Percentiles rank a stretch among this genome's conserved stretches.
phyloP scores from a whole-genome alignment of 352 stramenopile genomes.

The Globisporangium paddicum region DNA sequence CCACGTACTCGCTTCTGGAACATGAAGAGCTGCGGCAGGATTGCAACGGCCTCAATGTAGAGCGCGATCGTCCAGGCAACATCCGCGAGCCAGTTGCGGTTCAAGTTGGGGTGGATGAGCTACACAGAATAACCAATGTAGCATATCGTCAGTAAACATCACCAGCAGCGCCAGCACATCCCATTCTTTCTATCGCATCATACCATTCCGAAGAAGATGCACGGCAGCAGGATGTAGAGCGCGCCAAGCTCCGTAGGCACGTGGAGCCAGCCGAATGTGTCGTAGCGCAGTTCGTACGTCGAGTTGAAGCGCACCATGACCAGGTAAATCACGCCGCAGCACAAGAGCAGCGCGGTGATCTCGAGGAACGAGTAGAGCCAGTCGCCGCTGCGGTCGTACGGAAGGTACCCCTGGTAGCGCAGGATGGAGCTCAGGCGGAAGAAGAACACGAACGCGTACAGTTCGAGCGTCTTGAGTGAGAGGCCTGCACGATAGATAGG shows the following conservation, averaged over 20 bases:
- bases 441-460: slow-evolving; percentile 96
- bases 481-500: slow-evolving; percentile 46
- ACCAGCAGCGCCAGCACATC: too few relatives aligned
- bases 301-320: slow-evolving; percentile 91
- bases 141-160: slow-evolving; percentile 34
- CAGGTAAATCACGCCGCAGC: slow-evolving; percentile 87
- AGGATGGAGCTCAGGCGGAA: slow-evolving; percentile 97
- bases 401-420: slow-evolving; percentile 96
- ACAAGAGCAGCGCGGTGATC: slow-evolving; percentile 87
- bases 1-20: slow-evolving; percentile 94
- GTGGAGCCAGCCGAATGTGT: slow-evolving; percentile 93
- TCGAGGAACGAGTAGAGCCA: slow-evolving; percentile 98
- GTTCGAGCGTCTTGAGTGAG: slow-evolving; percentile 96
- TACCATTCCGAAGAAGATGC: slow-evolving; percentile 86
- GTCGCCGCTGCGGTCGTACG: slow-evolving; percentile 93
- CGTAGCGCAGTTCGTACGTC: slow-evolving; percentile 95
- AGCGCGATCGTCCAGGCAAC: slow-evolving; percentile 97
- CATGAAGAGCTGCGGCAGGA: slow-evolving; percentile 98
- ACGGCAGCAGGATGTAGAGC: slow-evolving; percentile 84
- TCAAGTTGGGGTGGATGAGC: slow-evolving; percentile 95
- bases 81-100: slow-evolving; percentile 96
- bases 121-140: slow-evolving; percentile 26
- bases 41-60: slow-evolving; percentile 96
- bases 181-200: slow-evolving; percentile 1
- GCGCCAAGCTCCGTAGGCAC: slow-evolving; percentile 78